Conservation (phyloP, 2,329 filamentous ascomycete species). For the Colletotrichum magnum region DNA sequence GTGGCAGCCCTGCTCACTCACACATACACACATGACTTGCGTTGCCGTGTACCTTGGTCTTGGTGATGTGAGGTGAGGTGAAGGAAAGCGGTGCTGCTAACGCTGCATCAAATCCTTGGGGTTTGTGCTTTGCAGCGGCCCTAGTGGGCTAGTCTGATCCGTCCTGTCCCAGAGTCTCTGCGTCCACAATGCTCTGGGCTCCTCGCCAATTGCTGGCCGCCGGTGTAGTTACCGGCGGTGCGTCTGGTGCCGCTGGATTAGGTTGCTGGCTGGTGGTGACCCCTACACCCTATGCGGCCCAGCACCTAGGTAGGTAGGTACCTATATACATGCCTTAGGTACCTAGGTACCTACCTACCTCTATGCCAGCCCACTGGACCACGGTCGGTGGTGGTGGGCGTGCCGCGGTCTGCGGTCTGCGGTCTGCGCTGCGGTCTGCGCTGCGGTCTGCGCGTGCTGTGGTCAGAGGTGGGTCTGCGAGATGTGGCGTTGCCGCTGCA, state of each 20-base stretch:
- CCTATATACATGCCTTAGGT: too few relatives aligned
- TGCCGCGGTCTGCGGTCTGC: constrained; percentile 8
- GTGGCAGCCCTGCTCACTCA: background rate
- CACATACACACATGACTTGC: constrained; percentile 9
- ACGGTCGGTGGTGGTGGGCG: constrained; percentile 12
- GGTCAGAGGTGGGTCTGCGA: constrained; percentile 26
- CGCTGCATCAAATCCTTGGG: constrained; percentile 32
- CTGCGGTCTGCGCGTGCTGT: background rate
- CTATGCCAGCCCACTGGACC: constrained; percentile 30
- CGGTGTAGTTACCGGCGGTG: background rate
- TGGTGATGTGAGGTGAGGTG: constrained; percentile 8
- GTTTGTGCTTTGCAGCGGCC: constrained; percentile 38
- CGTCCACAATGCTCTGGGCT: constrained; percentile 7
- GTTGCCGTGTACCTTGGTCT: constrained; percentile 15
- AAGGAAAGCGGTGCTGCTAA: constrained; percentile 16
- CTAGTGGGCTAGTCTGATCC: constrained; percentile 36
- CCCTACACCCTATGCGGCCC: constrained; percentile 8
- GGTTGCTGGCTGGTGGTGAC: constrained; percentile 25
- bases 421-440: background rate
- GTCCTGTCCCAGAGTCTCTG: constrained; percentile 17
- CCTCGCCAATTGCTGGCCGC: background rate
- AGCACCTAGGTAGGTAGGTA: constrained; percentile 9
- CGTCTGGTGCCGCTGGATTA: constrained; percentile 1
- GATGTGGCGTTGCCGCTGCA: constrained; percentile 46
- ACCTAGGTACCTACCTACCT: background rate